Conservation (phyloP, 768 basidiomycete species). For the Phaffia tasmanica region DNA sequence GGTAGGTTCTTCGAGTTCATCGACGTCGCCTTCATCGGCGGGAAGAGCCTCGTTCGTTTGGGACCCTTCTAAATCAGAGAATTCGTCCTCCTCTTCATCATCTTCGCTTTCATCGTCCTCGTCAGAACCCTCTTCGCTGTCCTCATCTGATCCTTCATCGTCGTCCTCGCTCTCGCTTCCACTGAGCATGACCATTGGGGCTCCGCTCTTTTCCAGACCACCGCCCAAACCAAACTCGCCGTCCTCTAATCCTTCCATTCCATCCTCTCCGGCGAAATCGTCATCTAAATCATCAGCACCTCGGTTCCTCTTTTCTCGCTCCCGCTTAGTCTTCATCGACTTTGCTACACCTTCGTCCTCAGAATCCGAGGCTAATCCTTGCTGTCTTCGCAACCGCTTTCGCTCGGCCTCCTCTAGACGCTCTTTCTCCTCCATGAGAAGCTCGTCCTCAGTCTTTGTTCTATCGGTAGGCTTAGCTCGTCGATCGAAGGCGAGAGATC, state of each 20-base stretch:
- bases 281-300: conserved; percentile 81
- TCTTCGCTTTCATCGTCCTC: conserved; percentile 25
- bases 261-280: conserved; percentile 44
- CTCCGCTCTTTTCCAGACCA: conserved; percentile 27
- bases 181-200: conserved; percentile 16
- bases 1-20: conserved; percentile 35
- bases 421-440: conserved; percentile 78
- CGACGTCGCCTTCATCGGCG: conserved; percentile 25
- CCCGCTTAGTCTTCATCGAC: conserved; percentile 41
- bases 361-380: conserved; percentile 56
- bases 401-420: conserved; percentile 74
- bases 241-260: conserved; percentile 20
- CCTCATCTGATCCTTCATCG: conserved; percentile 31
- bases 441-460: conserved; percentile 91
- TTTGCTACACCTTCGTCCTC: conserved; percentile 44
- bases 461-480: conserved; percentile 88
- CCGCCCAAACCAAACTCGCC: conserved; percentile 26
- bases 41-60: conserved; percentile 31
- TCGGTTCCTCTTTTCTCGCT: conserved; percentile 21
- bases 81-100: conserved; percentile 42
- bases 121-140: conserved; percentile 26
- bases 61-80: conserved; percentile 33
- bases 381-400: conserved; percentile 66
- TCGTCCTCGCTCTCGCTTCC: conserved; percentile 30
- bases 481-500: conserved; percentile 83